Percentiles rank a stretch among this genome's conserved stretches.
phyloP scores from a whole-genome alignment of 139 green algal genomes.

The Mychonastes homosphaera region DNA sequence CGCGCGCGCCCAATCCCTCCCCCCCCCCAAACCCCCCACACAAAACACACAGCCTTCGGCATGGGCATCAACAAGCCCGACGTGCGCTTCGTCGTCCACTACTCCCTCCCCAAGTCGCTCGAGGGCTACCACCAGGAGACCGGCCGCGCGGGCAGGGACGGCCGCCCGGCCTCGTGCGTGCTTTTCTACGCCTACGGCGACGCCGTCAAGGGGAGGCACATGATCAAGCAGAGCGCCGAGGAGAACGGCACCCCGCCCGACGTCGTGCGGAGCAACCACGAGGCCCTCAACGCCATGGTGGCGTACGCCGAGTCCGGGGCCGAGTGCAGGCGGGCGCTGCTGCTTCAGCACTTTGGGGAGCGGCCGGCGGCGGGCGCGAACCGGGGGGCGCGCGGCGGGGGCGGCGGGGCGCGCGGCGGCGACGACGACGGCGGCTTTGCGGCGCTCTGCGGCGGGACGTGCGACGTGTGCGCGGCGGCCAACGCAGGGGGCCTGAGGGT shows the following conservation, averaged over 20 bases:
- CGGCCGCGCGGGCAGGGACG: conserved; percentile 63
- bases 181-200: conserved; percentile 62
- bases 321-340: conserved; percentile 63
- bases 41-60: too few species aligned
- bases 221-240: conserved; percentile 56
- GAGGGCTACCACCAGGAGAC: conserved; percentile 50
- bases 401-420: conserved; percentile 44
- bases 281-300: conserved; percentile 75
- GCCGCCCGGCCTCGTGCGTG: conserved; percentile 50
- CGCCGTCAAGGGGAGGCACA: conserved; percentile 48
- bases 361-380: too few species aligned
- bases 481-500: conserved; percentile 9
- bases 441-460: conserved; percentile 55
- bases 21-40: conserved; percentile 66
- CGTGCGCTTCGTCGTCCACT: conserved; percentile 87
- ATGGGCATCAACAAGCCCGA: conserved; percentile 64
- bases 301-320: conserved; percentile 67
- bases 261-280: conserved; percentile 54
- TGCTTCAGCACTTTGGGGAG: conserved; percentile 82
- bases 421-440: too few species aligned
- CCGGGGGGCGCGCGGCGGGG: too few species aligned
- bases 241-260: conserved; percentile 39
- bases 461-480: conserved; percentile 58
- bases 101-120: conserved; percentile 76
- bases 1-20: not conserved